A percentile compares a stretch with the other conserved stretches of the same genome.
Evolutionary conservation across 2,329 filamentous ascomycete species (phyloP).

Genomic region (Tolypocladium endophyticum): DNA sequence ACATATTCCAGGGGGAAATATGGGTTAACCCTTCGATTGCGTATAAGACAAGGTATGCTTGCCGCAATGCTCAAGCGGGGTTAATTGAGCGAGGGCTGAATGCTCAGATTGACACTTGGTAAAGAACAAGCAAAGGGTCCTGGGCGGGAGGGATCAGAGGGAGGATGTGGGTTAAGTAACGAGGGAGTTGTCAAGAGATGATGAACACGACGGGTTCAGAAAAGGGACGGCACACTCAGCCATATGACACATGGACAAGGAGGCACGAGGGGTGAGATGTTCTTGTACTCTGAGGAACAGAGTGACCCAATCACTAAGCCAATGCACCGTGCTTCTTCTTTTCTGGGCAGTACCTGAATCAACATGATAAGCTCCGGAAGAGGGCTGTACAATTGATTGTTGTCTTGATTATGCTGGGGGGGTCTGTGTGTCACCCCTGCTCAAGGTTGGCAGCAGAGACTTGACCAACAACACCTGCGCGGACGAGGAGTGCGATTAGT

Average conservation of each 20-base stretch:
- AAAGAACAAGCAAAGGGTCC: neutral
- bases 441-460: conserved; percentile 7
- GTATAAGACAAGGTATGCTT: conserved; percentile 6
- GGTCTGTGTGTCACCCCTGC: conserved; percentile 21
- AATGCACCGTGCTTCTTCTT: conserved; percentile 18
- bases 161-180: conserved; percentile 10
- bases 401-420: conserved; percentile 19
- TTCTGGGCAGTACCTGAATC: conserved; percentile 18
- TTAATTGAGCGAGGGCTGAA: neutral
- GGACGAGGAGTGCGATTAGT: conserved; percentile 2
- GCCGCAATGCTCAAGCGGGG: neutral
- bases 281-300: conserved; percentile 20
- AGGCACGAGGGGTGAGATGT: conserved; percentile 13
- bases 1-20: conserved; percentile 3
- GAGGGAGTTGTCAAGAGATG: conserved; percentile 14
- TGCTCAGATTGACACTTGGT: neutral
- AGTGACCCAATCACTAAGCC: conserved; percentile 10
- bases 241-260: conserved; percentile 12
- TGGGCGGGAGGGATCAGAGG: conserved; percentile 8
- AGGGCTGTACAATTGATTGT: conserved; percentile 20
- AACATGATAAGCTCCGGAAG: conserved; percentile 15
- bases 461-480: conserved; percentile 12
- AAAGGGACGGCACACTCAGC: conserved; percentile 7
- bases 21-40: neutral
- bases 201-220: conserved; percentile 10